These are phyloP conservation scores for Trichoderma atroviride DNA, from an alignment of 2,329 filamentous ascomycete genomes.

Conservation along the genomic window DNA sequence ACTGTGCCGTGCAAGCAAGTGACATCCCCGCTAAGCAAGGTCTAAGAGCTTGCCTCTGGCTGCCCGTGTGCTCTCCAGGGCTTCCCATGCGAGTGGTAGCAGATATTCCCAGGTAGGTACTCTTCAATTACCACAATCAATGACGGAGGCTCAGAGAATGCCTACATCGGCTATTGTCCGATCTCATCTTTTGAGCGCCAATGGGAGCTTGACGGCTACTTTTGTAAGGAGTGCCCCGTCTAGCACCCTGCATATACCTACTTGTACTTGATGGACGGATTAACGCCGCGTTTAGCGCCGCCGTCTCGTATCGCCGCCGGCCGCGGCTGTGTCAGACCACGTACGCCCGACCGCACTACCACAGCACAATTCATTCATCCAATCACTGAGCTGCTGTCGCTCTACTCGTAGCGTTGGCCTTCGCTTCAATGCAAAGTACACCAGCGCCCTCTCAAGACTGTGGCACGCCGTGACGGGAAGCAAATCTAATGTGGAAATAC, in stretches of 20 bases:
- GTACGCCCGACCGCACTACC: constrained; percentile 22
- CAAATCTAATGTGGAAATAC: background rate
- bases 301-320: constrained; percentile 29
- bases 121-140: background rate
- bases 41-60: background rate
- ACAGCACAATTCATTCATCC: constrained; percentile 14
- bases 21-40: background rate
- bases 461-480: constrained; percentile 1
- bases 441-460: constrained; percentile 1
- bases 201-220: constrained; percentile 11
- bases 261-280: background rate
- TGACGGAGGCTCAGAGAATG: background rate
- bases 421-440: constrained; percentile 14
- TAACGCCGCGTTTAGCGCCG: constrained; percentile 28
- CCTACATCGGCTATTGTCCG: constrained; percentile 20
- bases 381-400: constrained; percentile 8
- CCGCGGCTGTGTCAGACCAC: constrained; percentile 30
- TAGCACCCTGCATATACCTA: constrained; percentile 9
- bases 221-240: constrained; percentile 1
- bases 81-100: background rate
- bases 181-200: constrained; percentile 10
- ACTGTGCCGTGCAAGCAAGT: background rate
- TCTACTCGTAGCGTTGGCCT: constrained; percentile 19
- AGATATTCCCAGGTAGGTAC: background rate
- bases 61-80: background rate